Evolutionary conservation across 2,329 filamentous ascomycete genomes (phyloP), one percentile per base, ranked within the genome.

Genomic region (Ascomycota sp.): DNA sequence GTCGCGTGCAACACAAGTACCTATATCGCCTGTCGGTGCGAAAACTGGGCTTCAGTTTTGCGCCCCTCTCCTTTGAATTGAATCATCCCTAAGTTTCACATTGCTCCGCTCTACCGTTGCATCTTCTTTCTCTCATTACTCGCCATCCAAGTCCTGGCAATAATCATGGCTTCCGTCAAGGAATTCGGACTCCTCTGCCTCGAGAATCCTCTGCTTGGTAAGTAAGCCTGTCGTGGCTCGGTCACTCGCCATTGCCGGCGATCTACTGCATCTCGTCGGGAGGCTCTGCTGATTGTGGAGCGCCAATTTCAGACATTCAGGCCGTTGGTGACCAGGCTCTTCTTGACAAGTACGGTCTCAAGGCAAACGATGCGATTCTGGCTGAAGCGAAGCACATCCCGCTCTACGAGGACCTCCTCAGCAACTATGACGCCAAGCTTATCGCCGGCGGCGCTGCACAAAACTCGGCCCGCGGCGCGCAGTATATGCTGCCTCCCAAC

Each of bases 331-430:
- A 86, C 56, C 67, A 85, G 44, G 73, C 71, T 20, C 73, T 95
- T 32, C 78, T 98, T 36, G 63, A 85, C 42, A 92, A 94, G 66
- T 98, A 98, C 53, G 73, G 61, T 35, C 68, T 98, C 46, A 94
- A 98, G 66, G 67, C 77, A 54, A 93, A 98, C 61, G 86, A 98
- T 55, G 89, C 89, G 45, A 94, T 98, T 53, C 80, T 98, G 36
- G 86, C 86, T 33, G 82, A 92, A 56, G 72, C 81, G 50, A 77
- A 92, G 64, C 89, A 98, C 60, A 65, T 77, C 50, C 70, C 67
- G 27, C 69, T 98, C 48, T 98, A 83, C 57, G 85, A 95, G 51
- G 89, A 98, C 48, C 70, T 95, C 42, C 70, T 94, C 45, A 76
- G 79, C 58, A 86, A 89, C 67, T 81, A 75, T 59, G 72, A 89